These are phyloP conservation scores for Trypanosoma melophagium DNA, from an alignment of 208 protist genomes.

Conservation along the genomic window DNA sequence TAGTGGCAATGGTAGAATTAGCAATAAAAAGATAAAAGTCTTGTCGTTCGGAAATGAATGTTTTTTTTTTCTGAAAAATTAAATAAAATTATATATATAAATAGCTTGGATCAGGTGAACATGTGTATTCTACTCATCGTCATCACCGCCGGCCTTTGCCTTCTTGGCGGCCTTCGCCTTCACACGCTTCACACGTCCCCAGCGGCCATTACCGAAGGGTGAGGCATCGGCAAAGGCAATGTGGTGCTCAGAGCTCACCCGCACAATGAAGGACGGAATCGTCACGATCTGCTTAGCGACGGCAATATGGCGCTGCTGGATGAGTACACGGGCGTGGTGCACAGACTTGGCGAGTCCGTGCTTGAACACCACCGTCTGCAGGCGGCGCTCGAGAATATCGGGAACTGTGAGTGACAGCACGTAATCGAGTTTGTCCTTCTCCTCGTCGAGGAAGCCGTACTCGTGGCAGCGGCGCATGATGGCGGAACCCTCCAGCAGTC, in stretches of 20 bases:
- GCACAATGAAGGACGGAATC: constrained; percentile 99
- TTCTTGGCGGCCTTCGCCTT: constrained; percentile 80
- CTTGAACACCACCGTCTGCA: constrained; percentile 99
- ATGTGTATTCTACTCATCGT: constrained; percentile 36
- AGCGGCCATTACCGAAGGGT: constrained; percentile 94
- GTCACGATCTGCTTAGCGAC: constrained; percentile 99
- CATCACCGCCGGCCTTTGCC: constrained; percentile 49
- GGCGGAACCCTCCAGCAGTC: constrained; percentile 98
- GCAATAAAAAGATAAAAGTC: too few relatives aligned
- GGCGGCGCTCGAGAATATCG: constrained; percentile 99
- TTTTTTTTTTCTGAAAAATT: too few relatives aligned
- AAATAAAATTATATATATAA: too few relatives aligned
- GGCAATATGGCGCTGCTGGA: constrained; percentile 99
- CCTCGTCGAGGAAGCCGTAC: constrained; percentile 98
- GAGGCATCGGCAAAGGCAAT: constrained; percentile 97
- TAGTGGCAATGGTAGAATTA: too few relatives aligned
- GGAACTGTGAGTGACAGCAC: constrained; percentile 98
- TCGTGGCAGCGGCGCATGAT: constrained; percentile 99
- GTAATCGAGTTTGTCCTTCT: constrained; percentile 99
- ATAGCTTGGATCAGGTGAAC: too few relatives aligned
- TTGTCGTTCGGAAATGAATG: too few relatives aligned
- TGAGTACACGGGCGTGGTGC: constrained; percentile 99
- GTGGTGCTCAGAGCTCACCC: constrained; percentile 98
- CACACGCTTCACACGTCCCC: constrained; percentile 96
- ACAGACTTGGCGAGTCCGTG: constrained; percentile 98